Evolutionary conservation across 371 early-diverging fungal species (phyloP).

Genomic region (Lichtheimia ornata): DNA sequence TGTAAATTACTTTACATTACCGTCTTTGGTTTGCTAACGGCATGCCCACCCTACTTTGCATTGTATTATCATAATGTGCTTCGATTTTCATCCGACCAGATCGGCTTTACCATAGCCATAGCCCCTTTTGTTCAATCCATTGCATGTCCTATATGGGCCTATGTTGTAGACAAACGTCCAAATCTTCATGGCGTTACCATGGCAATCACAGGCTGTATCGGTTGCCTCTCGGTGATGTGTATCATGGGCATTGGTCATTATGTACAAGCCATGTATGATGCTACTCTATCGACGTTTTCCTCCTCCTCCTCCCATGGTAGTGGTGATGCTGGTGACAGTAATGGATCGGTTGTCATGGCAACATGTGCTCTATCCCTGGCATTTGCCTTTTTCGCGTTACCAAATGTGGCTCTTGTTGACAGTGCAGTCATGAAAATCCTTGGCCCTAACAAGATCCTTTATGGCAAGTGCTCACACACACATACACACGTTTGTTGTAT

Average conservation of each 20-base stretch:
- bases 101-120: constrained; percentile 46
- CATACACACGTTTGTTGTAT: neutral
- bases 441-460: constrained; percentile 48
- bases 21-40: constrained; percentile 36
- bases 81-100: constrained; percentile 43
- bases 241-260: constrained; percentile 24
- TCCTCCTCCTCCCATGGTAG: neutral
- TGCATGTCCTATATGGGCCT: constrained; percentile 50
- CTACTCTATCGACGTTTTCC: neutral
- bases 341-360: constrained; percentile 16
- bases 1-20: constrained; percentile 44
- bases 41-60: constrained; percentile 44
- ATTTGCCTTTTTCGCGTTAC: constrained; percentile 45
- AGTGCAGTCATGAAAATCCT: constrained; percentile 53
- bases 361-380: constrained; percentile 30
- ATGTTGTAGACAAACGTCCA: constrained; percentile 41
- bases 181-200: constrained; percentile 37
- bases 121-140: constrained; percentile 50
- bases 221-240: constrained; percentile 36
- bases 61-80: constrained; percentile 43
- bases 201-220: constrained; percentile 35
- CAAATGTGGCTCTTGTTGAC: constrained; percentile 46
- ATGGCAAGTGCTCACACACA: constrained; percentile 29
- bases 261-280: neutral
- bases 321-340: neutral